phyloP scores from a whole-genome alignment of 805 yeast species.

The Kluyveromyces lactis region DNA sequence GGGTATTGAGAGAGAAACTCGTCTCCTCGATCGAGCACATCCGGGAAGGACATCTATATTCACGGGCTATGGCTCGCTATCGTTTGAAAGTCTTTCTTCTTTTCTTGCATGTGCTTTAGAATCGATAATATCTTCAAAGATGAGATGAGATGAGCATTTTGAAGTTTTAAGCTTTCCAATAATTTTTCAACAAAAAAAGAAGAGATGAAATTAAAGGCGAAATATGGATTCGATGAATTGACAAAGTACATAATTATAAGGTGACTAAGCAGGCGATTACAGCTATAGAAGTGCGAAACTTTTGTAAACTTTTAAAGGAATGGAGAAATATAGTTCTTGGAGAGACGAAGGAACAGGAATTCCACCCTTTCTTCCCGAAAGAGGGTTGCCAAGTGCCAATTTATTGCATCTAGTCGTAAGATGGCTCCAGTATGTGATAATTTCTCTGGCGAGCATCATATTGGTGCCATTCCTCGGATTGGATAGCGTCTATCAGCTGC shows the following conservation, averaged over 20 bases:
- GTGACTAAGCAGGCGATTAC: too few relatives aligned
- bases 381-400: slow-evolving; percentile 11
- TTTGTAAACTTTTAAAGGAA: slow-evolving; percentile 20
- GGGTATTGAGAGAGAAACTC: slow-evolving; percentile 61
- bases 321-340: slow-evolving; percentile 82
- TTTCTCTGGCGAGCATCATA: not conserved
- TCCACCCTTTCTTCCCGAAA: slow-evolving; percentile 68
- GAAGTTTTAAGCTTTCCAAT: too few relatives aligned
- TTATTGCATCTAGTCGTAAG: not conserved
- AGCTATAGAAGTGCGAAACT: too few relatives aligned
- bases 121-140: too few relatives aligned
- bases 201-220: too few relatives aligned
- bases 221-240: slow-evolving; percentile 2
- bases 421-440: not conserved
- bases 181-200: too few relatives aligned
- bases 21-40: slow-evolving; percentile 65
- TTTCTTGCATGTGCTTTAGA: too few relatives aligned
- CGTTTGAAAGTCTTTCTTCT: too few relatives aligned
- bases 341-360: slow-evolving; percentile 92
- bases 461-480: not conserved
- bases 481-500: not conserved
- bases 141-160: too few relatives aligned
- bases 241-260: too few relatives aligned
- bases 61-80: too few relatives aligned
- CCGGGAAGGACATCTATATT: slow-evolving; percentile 52